Evolutionary conservation across 2,329 filamentous ascomycete genomes (phyloP), one percentile per base, ranked within the genome.

Genomic region (Penicillium janthinellum): DNA sequence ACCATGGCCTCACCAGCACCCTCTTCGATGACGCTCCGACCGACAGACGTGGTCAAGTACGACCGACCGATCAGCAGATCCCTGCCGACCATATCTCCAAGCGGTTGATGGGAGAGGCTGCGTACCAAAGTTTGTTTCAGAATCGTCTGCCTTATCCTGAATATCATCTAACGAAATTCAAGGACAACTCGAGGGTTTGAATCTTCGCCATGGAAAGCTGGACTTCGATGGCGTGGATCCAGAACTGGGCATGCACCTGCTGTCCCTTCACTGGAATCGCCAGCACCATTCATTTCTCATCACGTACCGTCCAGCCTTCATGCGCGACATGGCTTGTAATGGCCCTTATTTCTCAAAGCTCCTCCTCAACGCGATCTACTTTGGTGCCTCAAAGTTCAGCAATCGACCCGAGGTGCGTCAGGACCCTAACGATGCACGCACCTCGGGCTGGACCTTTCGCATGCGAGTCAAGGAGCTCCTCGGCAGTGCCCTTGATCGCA

Each of bases 221-320:
- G 83, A 86, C 64, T 85, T 86, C 66, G 83, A 86, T 64, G 83
- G 82, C 1, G 78, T 85, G 1, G 78, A 83, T 35, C 78, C 82
- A 0, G 79, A 84, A 12, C 65, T 85, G 7, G 83, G 78, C 3
- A 79, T 83, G 73, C 81, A 85, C 53, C 68, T 86, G 4, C 71
- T 85, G 0, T 75, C 76, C 2, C 67, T 85, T 0, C 80, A 84
- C 56, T 84, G 82, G 81, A 84, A 82, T 64, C 78, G 82, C 5
- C 82, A 84, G 60, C 82, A 84, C 59, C 78, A 82, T 54, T 77
- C 81, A 5, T 76, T 77, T 55, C 63, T 81, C 0, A 73, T 84
- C 45, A 81, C 79, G 0, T 84, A 86, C 66, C 79, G 84, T 0
- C 80, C 83, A 0, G 79, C 77, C 0, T 83, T 86, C 49, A 84